Evolutionary conservation across 2,329 filamentous ascomycete species (phyloP).

Genomic region (Xylariales sp.): DNA sequence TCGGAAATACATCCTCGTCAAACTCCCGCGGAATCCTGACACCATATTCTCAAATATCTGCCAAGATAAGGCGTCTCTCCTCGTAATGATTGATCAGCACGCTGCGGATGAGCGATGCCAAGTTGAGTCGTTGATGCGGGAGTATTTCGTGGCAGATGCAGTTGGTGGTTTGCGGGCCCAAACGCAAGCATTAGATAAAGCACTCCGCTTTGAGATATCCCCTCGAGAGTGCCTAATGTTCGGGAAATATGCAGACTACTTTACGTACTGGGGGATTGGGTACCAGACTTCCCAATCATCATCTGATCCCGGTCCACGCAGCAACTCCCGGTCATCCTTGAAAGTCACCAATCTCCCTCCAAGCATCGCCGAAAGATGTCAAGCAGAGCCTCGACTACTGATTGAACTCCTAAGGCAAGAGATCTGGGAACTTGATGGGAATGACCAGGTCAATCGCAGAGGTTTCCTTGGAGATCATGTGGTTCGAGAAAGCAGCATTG

Average conservation of each 20-base stretch:
- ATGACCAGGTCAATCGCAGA: constrained; percentile 13
- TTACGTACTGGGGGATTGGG: constrained; percentile 70
- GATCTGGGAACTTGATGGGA: constrained; percentile 61
- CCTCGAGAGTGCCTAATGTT: constrained; percentile 58
- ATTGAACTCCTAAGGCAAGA: constrained; percentile 72
- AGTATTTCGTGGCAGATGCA: constrained; percentile 36
- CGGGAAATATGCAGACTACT: constrained; percentile 45
- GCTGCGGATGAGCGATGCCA: constrained; percentile 86
- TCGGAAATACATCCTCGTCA: constrained; percentile 78
- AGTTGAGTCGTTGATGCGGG: constrained; percentile 66
- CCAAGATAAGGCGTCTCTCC: constrained; percentile 22
- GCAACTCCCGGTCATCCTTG: constrained; percentile 25
- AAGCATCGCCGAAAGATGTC: constrained; percentile 72
- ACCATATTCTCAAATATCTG: background rate
- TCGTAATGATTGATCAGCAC: constrained; percentile 88
- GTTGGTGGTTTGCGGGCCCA: constrained; percentile 13
- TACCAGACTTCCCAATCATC: no score
- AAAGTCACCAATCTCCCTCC: constrained; percentile 60
- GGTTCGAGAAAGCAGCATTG: background rate
- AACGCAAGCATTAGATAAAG: constrained; percentile 39
- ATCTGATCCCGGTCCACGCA: constrained; percentile 25
- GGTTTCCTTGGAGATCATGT: background rate
- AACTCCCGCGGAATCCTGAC: constrained; percentile 33
- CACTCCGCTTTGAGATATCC: constrained; percentile 63
- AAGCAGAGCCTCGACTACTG: constrained; percentile 64